These are phyloP conservation scores for Sarcodon aspratus DNA, from an alignment of 768 basidiomycete species.

Conservation along the genomic window DNA sequence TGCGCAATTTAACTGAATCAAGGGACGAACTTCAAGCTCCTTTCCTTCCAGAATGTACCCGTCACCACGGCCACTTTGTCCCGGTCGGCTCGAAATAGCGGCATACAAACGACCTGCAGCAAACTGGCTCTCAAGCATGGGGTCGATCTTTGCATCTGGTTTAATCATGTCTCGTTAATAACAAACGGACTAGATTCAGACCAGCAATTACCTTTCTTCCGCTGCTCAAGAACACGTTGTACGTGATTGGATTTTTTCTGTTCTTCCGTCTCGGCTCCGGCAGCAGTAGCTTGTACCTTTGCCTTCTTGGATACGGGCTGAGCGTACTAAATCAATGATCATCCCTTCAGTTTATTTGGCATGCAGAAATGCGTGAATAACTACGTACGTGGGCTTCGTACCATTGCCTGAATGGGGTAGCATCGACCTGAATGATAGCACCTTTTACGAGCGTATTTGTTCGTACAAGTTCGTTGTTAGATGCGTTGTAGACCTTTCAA, in stretches of 20 bases:
- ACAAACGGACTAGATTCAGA: neutral
- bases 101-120: slow-evolving; percentile 94
- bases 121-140: slow-evolving; percentile 82
- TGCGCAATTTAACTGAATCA: neutral
- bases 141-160: slow-evolving; percentile 83
- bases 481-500: slow-evolving; percentile 88
- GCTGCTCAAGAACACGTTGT: slow-evolving; percentile 77
- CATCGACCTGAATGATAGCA: slow-evolving; percentile 95
- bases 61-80: slow-evolving; percentile 93
- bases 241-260: slow-evolving; percentile 85
- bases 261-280: slow-evolving; percentile 43
- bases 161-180: neutral
- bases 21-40: slow-evolving; percentile 77
- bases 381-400: slow-evolving; percentile 90
- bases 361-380: neutral
- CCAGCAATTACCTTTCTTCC: slow-evolving; percentile 66
- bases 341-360: slow-evolving; percentile 1
- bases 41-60: slow-evolving; percentile 98
- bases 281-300: slow-evolving; percentile 41
- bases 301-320: slow-evolving; percentile 90
- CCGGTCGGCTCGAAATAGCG: slow-evolving; percentile 86
- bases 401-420: slow-evolving; percentile 99
- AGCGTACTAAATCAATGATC: slow-evolving; percentile 56
- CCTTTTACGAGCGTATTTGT: slow-evolving; percentile 99
- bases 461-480: slow-evolving; percentile 99